Evolutionary conservation across 805 yeast species (phyloP).

Genomic region (Monosporozyma yasuniensis): DNA sequence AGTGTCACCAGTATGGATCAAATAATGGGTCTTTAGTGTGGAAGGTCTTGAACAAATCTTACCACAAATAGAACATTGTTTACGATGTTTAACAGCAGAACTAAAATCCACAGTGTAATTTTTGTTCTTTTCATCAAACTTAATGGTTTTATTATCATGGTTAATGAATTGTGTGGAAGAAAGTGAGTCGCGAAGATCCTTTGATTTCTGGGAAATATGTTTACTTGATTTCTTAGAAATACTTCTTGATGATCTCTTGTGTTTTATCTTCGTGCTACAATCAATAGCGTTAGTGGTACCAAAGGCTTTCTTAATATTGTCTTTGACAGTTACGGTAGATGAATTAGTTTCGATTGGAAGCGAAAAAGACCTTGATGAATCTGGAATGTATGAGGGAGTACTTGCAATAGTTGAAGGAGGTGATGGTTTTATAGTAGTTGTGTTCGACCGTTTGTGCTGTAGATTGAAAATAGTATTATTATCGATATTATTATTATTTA

Average conservation of each 20-base stretch:
- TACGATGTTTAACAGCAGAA: conserved; percentile 6
- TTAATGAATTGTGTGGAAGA: background rate
- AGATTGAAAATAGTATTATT: background rate
- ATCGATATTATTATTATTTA: background rate
- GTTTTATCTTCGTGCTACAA: background rate
- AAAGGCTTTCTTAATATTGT: background rate
- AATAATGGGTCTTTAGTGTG: conserved; percentile 66
- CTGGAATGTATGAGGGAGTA: background rate
- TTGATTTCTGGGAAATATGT: background rate
- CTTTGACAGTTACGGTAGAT: background rate
- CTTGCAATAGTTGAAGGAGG: background rate
- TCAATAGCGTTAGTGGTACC: background rate
- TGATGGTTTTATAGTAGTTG: background rate
- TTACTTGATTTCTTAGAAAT: background rate
- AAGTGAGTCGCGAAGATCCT: background rate
- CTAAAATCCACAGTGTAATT: conserved; percentile 7
- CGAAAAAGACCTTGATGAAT: background rate
- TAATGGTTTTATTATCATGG: background rate
- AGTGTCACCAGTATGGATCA: conserved; percentile 74
- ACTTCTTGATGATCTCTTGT: background rate
- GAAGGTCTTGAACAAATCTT: conserved; percentile 78
- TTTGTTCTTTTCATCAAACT: background rate
- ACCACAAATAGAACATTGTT: conserved; percentile 45
- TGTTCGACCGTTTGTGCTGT: background rate
- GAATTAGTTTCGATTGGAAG: background rate